Evolutionary conservation across 768 basidiomycete genomes (phyloP).

Genomic region (Infundibulicybe gibba): DNA sequence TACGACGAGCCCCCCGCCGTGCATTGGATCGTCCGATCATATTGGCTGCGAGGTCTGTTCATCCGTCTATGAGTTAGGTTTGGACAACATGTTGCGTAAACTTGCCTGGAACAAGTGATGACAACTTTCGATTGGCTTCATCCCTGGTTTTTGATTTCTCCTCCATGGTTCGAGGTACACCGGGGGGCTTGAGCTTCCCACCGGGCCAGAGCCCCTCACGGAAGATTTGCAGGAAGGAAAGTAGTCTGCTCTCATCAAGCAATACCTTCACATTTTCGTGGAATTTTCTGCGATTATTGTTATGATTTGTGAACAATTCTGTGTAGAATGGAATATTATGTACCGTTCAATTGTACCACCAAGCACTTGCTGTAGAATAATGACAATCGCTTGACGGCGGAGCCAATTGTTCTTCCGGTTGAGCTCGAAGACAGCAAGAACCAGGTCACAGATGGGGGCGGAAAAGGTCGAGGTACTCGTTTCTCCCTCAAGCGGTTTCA

Average conservation of each 20-base stretch:
- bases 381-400: slow-evolving; percentile 90
- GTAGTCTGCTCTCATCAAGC: slow-evolving; percentile 66
- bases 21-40: slow-evolving; percentile 99
- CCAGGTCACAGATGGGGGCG: slow-evolving; percentile 89
- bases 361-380: slow-evolving; percentile 93
- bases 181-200: slow-evolving; percentile 64
- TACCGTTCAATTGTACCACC: slow-evolving; percentile 96
- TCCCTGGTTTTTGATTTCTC: slow-evolving; percentile 80
- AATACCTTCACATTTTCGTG: slow-evolving; percentile 70
- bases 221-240: slow-evolving; percentile 62
- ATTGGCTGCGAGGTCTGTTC: slow-evolving; percentile 86
- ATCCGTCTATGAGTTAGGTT: slow-evolving; percentile 1
- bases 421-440: slow-evolving; percentile 91
- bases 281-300: slow-evolving; percentile 60
- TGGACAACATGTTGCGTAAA: neutral
- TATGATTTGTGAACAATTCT: slow-evolving; percentile 2
- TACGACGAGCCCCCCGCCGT: slow-evolving; percentile 84
- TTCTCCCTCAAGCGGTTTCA: slow-evolving; percentile 84
- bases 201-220: slow-evolving; percentile 82
- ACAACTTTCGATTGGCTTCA: slow-evolving; percentile 87
- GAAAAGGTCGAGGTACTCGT: slow-evolving; percentile 88
- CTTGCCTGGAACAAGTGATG: slow-evolving; percentile 86
- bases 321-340: slow-evolving; percentile 14
- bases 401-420: slow-evolving; percentile 98
- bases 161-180: slow-evolving; percentile 66